phyloP scores from a whole-genome alignment of 148 eudicot species.

The Silene latifolia region DNA sequence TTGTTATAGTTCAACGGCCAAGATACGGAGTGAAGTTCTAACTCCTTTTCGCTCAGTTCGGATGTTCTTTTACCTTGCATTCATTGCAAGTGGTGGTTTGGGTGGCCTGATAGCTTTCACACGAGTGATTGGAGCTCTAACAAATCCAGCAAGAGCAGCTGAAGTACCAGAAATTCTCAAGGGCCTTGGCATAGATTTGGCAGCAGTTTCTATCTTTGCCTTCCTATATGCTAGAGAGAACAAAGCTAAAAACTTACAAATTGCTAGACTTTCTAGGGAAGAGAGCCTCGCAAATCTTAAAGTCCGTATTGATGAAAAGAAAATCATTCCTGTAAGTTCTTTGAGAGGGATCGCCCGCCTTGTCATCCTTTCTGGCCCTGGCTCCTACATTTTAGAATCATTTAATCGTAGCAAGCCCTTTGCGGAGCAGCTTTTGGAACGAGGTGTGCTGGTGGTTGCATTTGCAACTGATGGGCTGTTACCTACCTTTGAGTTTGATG shows the following conservation, averaged over 20 bases:
- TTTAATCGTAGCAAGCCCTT: constrained; percentile 65
- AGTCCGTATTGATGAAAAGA: constrained; percentile 69
- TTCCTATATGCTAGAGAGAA: constrained; percentile 77
- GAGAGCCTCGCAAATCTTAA: constrained; percentile 79
- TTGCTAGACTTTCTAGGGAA: constrained; percentile 81
- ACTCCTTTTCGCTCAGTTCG: constrained; percentile 90
- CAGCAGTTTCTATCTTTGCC: constrained; percentile 73
- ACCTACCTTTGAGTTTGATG: constrained; percentile 62
- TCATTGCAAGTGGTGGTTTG: constrained; percentile 75
- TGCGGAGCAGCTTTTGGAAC: constrained; percentile 62
- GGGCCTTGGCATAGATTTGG: constrained; percentile 82
- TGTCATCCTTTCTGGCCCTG: constrained; percentile 78
- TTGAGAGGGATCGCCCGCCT: constrained; percentile 86
- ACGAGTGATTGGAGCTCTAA: constrained; percentile 61
- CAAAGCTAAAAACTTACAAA: constrained; percentile 70
- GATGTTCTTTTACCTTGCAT: constrained; percentile 96
- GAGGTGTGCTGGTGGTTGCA: constrained; percentile 89
- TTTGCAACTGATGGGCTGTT: constrained; percentile 63
- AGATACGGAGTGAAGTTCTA: constrained; percentile 93
- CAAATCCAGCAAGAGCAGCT: constrained; percentile 67
- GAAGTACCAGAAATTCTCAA: constrained; percentile 56
- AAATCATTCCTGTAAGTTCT: constrained; percentile 56
- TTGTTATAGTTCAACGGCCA: constrained; percentile 79
- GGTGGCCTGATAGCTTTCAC: constrained; percentile 76
- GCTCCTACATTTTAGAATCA: constrained; percentile 61